These are phyloP conservation scores for Termitomyces bulborhizus DNA, from an alignment of 768 basidiomycete genomes.

Conservation along the genomic window DNA sequence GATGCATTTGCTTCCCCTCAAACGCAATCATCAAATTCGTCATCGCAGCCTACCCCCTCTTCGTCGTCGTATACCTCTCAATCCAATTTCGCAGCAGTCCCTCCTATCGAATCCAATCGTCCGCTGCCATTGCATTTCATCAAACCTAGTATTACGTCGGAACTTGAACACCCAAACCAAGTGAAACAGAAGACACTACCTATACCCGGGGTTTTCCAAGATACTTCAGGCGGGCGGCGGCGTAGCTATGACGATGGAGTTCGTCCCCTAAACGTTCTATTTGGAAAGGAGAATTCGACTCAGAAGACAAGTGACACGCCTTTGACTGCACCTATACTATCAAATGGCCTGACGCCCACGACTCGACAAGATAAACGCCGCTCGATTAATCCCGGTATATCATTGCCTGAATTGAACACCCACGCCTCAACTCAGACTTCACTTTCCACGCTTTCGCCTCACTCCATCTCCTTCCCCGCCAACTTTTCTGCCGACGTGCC, in stretches of 20 bases:
- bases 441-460: slow-evolving; percentile 25
- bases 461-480: slow-evolving; percentile 21
- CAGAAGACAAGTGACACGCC: slow-evolving; percentile 13
- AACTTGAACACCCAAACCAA: slow-evolving; percentile 14
- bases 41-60: slow-evolving; percentile 13
- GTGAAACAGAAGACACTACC: slow-evolving; percentile 37
- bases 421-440: slow-evolving; percentile 15
- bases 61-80: slow-evolving; percentile 17
- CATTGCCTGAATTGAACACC: slow-evolving; percentile 26
- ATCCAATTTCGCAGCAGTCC: slow-evolving; percentile 36
- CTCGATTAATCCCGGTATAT: slow-evolving; percentile 42
- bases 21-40: slow-evolving; percentile 8
- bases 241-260: slow-evolving; percentile 41
- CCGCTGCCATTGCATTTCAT: slow-evolving; percentile 14
- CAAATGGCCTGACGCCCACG: slow-evolving; percentile 27
- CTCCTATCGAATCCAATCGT: slow-evolving; percentile 22
- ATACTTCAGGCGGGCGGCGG: slow-evolving; percentile 22
- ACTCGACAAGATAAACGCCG: slow-evolving; percentile 38
- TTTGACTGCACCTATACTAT: slow-evolving; percentile 11
- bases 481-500: slow-evolving; percentile 18
- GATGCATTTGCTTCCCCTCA: slow-evolving; percentile 28
- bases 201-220: slow-evolving; percentile 20
- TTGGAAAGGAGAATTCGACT: slow-evolving; percentile 19
- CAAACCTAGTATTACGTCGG: slow-evolving; percentile 12
- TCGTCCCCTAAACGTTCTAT: slow-evolving; percentile 33